Conservation (phyloP, 805 yeast species). For the Clavispora phyllophila region DNA sequence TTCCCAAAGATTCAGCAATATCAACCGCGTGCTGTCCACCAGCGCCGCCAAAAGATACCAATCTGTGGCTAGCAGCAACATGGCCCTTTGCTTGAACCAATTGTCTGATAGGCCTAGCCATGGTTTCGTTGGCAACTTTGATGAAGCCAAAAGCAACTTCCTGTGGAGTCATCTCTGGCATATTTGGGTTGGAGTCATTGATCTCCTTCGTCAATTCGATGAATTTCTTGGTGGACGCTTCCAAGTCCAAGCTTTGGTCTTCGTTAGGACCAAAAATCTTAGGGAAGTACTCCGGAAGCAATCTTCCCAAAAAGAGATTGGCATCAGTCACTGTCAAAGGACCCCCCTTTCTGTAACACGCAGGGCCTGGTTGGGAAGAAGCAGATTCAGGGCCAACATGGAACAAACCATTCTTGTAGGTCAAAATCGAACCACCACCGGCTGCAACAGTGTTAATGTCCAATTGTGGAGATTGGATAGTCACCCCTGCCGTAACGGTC, state of each 20-base stretch:
- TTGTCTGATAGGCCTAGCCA: conserved; percentile 17
- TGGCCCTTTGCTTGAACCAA: conserved; percentile 17
- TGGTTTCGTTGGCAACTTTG: conserved; percentile 16
- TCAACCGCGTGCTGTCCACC: conserved; percentile 19
- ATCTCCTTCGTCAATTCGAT: conserved; percentile 10
- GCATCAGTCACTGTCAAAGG: conserved; percentile 19
- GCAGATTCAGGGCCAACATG: conserved; percentile 19
- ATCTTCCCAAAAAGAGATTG: conserved; percentile 14
- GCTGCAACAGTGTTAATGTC: conserved; percentile 45
- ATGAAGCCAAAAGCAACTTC: conserved; percentile 16
- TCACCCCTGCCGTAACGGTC: conserved; percentile 41
- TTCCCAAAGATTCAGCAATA: conserved; percentile 15
- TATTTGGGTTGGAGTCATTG: conserved; percentile 9
- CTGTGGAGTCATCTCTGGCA: conserved; percentile 12
- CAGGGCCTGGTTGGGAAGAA: conserved; percentile 17
- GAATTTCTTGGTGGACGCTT: conserved; percentile 10
- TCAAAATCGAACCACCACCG: conserved; percentile 38
- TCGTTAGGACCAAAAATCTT: conserved; percentile 14
- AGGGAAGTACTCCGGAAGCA: conserved; percentile 17
- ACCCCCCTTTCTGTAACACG: conserved; percentile 18
- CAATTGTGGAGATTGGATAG: conserved; percentile 41
- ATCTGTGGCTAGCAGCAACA: conserved; percentile 12
- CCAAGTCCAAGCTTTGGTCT: conserved; percentile 12
- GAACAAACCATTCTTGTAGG: conserved; percentile 16
- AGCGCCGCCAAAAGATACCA: conserved; percentile 18